Evolutionary conservation across 306 rosid genomes (phyloP).

Genomic region (Castanea sativa): DNA sequence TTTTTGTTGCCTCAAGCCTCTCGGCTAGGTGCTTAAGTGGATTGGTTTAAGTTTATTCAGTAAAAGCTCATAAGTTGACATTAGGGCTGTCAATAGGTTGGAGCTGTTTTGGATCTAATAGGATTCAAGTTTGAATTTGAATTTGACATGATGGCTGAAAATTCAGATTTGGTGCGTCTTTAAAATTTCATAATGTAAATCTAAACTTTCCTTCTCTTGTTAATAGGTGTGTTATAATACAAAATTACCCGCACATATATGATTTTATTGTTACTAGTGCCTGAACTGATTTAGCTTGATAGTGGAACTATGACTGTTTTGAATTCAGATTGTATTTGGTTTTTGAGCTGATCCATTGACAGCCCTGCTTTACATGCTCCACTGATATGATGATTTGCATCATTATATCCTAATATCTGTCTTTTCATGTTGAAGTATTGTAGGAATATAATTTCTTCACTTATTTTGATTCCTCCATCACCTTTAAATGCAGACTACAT

Average conservation of each 20-base stretch:
- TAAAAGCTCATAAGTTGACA: background rate
- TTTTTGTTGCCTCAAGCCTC: too few species aligned
- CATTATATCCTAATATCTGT: background rate
- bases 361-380: background rate
- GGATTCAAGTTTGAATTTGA: background rate
- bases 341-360: too few species aligned
- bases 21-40: too few species aligned
- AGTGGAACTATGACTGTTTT: too few species aligned
- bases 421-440: constrained; percentile 4
- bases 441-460: background rate
- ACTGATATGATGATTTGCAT: background rate
- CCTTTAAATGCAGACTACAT: background rate
- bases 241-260: too few species aligned
- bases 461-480: constrained; percentile 6
- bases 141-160: background rate
- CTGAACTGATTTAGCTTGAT: too few species aligned
- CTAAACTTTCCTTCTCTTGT: too few species aligned
- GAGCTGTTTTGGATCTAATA: background rate
- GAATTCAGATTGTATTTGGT: too few species aligned
- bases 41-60: background rate
- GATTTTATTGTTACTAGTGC: too few species aligned
- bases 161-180: background rate
- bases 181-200: background rate
- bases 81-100: background rate
- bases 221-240: too few species aligned